These are phyloP conservation scores for Candida buenavistaensis DNA, from an alignment of 1,139 yeast genomes.

Conservation along the genomic window DNA sequence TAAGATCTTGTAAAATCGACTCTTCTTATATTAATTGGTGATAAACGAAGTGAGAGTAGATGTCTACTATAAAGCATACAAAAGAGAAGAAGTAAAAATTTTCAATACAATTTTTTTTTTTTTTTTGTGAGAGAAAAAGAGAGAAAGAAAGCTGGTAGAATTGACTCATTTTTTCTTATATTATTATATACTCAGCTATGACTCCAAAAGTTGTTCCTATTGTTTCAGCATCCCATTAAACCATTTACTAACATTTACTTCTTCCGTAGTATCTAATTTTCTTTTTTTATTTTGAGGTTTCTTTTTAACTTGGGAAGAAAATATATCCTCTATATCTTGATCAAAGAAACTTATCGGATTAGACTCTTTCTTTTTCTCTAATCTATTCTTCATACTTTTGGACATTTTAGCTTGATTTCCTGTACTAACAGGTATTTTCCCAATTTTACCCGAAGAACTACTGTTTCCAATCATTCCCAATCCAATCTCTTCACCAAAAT, in stretches of 20 bases:
- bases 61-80: conserved; percentile 24
- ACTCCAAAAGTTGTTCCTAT: too few relatives aligned
- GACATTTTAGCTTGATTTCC: conserved; percentile 54
- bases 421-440: conserved; percentile 39
- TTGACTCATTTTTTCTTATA: too few relatives aligned
- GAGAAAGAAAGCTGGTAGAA: background rate
- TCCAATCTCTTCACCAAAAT: conserved; percentile 80
- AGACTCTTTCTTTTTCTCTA: conserved; percentile 21
- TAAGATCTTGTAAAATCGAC: conserved; percentile 1
- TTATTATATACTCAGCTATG: too few relatives aligned
- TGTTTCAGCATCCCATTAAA: conserved; percentile 23
- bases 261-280: background rate
- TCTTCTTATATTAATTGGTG: conserved; percentile 7
- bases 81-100: conserved; percentile 2
- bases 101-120: conserved; percentile 4
- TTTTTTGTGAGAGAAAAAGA: background rate
- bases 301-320: conserved; percentile 13
- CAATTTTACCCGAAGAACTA: conserved; percentile 27
- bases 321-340: conserved; percentile 18
- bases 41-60: conserved; percentile 13
- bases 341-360: conserved; percentile 15
- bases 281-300: background rate
- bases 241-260: conserved; percentile 19
- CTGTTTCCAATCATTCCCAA: conserved; percentile 65
- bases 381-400: conserved; percentile 50